Percentiles rank a stretch among this genome's conserved stretches.
phyloP scores from a whole-genome alignment of 306 rosid genomes.

The Cucurbita pepo region DNA sequence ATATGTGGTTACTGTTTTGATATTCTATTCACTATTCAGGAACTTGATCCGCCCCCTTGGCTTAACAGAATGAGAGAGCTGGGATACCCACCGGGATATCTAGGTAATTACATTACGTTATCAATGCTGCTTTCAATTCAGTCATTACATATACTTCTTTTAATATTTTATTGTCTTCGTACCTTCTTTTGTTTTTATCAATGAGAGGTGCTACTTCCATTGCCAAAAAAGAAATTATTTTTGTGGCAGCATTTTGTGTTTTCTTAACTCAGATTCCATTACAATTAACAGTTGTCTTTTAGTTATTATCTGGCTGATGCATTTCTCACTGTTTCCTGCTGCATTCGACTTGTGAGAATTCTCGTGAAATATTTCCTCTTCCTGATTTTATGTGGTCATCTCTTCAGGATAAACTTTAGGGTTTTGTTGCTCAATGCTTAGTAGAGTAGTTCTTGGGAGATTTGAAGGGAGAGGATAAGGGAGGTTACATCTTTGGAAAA shows the following conservation, averaged over 20 bases:
- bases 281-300: not conserved
- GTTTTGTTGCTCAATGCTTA: not conserved
- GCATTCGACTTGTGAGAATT: not conserved
- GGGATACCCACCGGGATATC: slow-evolving; percentile 96
- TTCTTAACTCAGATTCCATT: not conserved
- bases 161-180: not conserved
- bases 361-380: not conserved
- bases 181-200: not conserved
- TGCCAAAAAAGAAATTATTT: not conserved
- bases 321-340: not conserved
- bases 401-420: not conserved
- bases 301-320: not conserved
- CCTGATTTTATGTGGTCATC: not conserved
- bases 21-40: slow-evolving; percentile 28
- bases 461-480: not conserved
- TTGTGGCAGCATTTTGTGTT: not conserved
- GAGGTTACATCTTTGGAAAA: not conserved
- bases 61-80: slow-evolving; percentile 92
- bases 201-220: not conserved
- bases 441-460: not conserved
- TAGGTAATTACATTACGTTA: slow-evolving; percentile 39
- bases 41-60: slow-evolving; percentile 98
- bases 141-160: not conserved
- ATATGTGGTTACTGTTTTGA: not conserved
- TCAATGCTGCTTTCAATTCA: not conserved